A percentile compares a stretch with the other conserved stretches of the same genome.
Evolutionary conservation across 2,329 filamentous ascomycete genomes (phyloP).

Genomic region (Aureobasidium subglaciale): DNA sequence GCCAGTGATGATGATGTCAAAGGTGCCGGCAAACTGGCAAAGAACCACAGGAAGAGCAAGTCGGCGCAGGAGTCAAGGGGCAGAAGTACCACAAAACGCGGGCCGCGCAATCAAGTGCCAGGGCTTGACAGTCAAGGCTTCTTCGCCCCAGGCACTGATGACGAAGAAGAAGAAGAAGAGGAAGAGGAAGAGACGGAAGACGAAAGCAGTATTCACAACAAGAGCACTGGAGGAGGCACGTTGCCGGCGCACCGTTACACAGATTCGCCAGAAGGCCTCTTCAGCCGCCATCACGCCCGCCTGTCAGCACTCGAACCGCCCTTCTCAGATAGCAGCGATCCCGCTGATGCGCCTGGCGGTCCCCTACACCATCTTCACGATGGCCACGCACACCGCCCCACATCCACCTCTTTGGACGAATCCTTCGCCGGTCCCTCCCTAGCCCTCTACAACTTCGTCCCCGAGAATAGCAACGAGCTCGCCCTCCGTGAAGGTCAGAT

Average conservation of each 20-base stretch:
- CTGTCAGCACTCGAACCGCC: conserved; percentile 10
- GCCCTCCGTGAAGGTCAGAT: conserved; percentile 90
- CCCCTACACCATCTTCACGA: conserved; percentile 12
- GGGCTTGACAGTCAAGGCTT: conserved; percentile 14
- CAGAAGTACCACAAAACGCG: conserved; percentile 4
- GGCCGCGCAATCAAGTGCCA: conserved; percentile 10
- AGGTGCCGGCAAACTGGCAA: conserved; percentile 9
- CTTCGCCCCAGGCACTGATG: not conserved
- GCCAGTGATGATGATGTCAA: conserved; percentile 17
- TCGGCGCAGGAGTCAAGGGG: conserved; percentile 77
- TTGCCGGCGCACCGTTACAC: conserved; percentile 35
- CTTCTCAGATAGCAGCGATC: conserved; percentile 15
- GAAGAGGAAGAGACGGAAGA: conserved; percentile 5
- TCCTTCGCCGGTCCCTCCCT: conserved; percentile 97
- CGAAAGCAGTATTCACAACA: not conserved
- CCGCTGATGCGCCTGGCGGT: conserved; percentile 7
- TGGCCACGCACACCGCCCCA: conserved; percentile 16
- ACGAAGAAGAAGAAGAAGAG: conserved; percentile 2
- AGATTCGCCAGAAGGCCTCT: conserved; percentile 16
- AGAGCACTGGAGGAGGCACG: not conserved
- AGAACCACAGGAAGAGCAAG: conserved; percentile 30
- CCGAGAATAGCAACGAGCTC: conserved; percentile 94
- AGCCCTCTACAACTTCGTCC: conserved; percentile 87
- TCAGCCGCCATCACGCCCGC: not conserved
- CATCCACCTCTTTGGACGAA: conserved; percentile 66